Conservation (phyloP, 306 rosid genomes). For the Inga laurina region DNA sequence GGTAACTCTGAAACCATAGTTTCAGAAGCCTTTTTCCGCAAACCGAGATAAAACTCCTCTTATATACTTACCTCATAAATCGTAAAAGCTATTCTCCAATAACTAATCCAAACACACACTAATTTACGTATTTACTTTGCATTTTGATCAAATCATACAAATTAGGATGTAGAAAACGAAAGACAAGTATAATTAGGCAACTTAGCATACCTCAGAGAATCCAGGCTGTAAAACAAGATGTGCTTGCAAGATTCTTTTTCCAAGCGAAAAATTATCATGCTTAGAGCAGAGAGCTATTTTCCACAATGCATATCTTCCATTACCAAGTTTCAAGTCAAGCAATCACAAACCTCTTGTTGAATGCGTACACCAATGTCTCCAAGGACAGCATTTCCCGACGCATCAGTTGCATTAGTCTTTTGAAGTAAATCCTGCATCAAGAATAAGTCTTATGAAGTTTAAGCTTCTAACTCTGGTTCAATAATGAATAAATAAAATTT, state of each 20-base stretch:
- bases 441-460: slow-evolving; percentile 25
- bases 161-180: not conserved
- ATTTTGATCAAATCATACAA: slow-evolving; percentile 10
- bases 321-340: slow-evolving; percentile 14
- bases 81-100: too few species aligned
- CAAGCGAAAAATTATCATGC: slow-evolving; percentile 7
- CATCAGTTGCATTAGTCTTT: slow-evolving; percentile 92
- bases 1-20: too few species aligned
- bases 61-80: too few species aligned
- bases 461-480: slow-evolving; percentile 12
- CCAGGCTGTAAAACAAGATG: slow-evolving; percentile 21
- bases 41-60: too few species aligned
- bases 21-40: too few species aligned
- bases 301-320: slow-evolving; percentile 5
- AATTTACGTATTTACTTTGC: not conserved
- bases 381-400: slow-evolving; percentile 81
- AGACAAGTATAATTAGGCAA: not conserved
- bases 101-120: too few species aligned
- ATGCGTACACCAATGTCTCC: slow-evolving; percentile 91
- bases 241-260: not conserved
- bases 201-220: slow-evolving; percentile 8
- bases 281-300: not conserved
- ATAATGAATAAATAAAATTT: slow-evolving; percentile 16
- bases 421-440: slow-evolving; percentile 74
- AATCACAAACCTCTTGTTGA: slow-evolving; percentile 90